Evolutionary conservation across 139 green algal genomes (phyloP).

Genomic region (Auxenochlorella protothecoides): DNA sequence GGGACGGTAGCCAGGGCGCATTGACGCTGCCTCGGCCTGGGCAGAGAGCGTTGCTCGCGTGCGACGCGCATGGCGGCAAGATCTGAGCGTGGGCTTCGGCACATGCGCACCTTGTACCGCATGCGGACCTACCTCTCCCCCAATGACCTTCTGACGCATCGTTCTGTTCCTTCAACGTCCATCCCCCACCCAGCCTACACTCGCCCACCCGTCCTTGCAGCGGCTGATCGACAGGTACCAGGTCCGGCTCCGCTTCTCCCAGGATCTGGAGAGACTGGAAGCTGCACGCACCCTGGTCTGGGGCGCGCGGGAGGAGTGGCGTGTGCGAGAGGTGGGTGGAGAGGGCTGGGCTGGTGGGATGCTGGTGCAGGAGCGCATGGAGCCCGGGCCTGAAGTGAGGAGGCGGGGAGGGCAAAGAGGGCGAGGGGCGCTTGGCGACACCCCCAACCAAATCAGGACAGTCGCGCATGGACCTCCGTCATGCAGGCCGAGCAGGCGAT

Average conservation of each 20-base stretch:
- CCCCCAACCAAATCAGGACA: too few relatives aligned
- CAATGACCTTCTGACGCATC: neutral
- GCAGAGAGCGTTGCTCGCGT: too few relatives aligned
- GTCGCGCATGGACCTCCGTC: neutral
- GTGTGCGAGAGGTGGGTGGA: slow-evolving; percentile 18
- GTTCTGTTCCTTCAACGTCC: neutral
- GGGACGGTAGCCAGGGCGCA: too few relatives aligned
- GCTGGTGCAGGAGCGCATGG: too few relatives aligned
- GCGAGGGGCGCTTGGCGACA: too few relatives aligned
- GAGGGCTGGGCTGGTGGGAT: neutral
- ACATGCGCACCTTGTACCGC: too few relatives aligned
- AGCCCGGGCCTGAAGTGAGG: too few relatives aligned
- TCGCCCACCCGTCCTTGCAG: neutral
- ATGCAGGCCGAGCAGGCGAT: slow-evolving; percentile 28
- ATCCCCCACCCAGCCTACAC: neutral
- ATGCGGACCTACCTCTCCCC: neutral
- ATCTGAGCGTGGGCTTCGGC: too few relatives aligned
- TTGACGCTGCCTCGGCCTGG: too few relatives aligned
- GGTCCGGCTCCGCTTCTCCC: neutral
- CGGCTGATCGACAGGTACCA: slow-evolving; percentile 19
- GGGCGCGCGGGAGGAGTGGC: slow-evolving; percentile 8
- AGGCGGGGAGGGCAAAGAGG: too few relatives aligned
- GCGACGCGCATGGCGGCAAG: too few relatives aligned
- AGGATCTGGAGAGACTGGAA: slow-evolving; percentile 27
- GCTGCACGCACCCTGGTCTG: slow-evolving; percentile 21